A percentile compares a stretch with the other conserved stretches of the same genome.
Evolutionary conservation across 73 alveolate species (phyloP).

Genomic region (Blepharisma japonicum): DNA sequence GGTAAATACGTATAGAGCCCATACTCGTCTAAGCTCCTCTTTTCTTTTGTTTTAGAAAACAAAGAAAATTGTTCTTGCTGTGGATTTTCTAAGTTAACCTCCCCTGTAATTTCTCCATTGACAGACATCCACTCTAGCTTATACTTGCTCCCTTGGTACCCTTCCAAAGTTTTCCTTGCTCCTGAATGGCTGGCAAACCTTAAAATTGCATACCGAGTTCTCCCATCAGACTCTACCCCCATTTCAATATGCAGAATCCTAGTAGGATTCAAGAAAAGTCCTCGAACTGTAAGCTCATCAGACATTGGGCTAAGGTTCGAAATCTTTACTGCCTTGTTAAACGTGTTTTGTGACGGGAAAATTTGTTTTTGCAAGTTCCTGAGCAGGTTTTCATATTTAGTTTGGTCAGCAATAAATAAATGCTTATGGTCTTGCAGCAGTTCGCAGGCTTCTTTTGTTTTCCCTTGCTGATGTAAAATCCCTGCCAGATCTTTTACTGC

Average conservation of each 20-base stretch:
- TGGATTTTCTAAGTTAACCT: background rate
- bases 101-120: constrained; percentile 18
- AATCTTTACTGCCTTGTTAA: constrained; percentile 17
- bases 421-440: constrained; percentile 12
- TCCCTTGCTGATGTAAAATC: constrained; percentile 25
- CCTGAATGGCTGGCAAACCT: constrained; percentile 30
- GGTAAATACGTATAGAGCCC: background rate
- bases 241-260: constrained; percentile 28
- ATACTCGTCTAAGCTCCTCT: background rate
- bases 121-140: constrained; percentile 24
- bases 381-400: constrained; percentile 22
- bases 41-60: background rate
- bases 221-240: background rate
- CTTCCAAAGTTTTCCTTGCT: constrained; percentile 30
- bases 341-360: constrained; percentile 1
- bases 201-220: constrained; percentile 6
- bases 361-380: constrained; percentile 25
- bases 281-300: background rate
- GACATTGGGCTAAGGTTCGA: constrained; percentile 26
- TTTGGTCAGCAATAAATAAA: constrained; percentile 13
- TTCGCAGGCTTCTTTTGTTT: constrained; percentile 15
- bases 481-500: constrained; percentile 33
- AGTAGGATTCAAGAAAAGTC: background rate
- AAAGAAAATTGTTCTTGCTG: constrained; percentile 5
- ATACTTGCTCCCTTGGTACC: background rate